Conservation (phyloP, 176 grass and related monocot genomes). For the Thinopyrum elongatum region DNA sequence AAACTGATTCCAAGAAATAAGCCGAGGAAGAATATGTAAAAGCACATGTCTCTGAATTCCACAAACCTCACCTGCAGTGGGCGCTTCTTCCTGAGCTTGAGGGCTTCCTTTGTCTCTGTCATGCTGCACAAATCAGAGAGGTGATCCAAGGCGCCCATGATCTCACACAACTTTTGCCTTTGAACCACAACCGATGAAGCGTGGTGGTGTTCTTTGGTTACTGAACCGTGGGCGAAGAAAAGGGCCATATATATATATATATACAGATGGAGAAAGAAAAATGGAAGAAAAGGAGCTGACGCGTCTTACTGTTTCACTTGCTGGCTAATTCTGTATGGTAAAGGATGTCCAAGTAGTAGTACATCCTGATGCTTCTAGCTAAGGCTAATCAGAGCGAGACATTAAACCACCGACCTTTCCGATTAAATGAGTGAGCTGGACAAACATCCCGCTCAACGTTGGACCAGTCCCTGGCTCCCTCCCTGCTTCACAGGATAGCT, state of each 20-base stretch:
- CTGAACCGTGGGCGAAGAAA: neutral
- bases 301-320: neutral
- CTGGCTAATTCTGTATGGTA: slow-evolving; percentile 34
- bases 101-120: slow-evolving; percentile 58
- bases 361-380: slow-evolving; percentile 2
- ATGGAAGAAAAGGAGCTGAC: neutral
- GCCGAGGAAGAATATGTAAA: neutral
- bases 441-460: slow-evolving; percentile 10
- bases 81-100: slow-evolving; percentile 65
- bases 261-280: slow-evolving; percentile 6
- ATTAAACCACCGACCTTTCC: slow-evolving; percentile 15
- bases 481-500: slow-evolving; percentile 1
- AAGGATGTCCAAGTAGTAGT: neutral
- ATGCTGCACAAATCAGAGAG: slow-evolving; percentile 59
- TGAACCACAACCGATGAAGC: neutral
- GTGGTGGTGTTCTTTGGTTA: neutral
- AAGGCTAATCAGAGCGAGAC: too few species aligned
- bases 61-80: slow-evolving; percentile 65
- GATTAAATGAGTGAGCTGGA: slow-evolving; percentile 23
- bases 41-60: neutral
- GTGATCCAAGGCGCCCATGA: slow-evolving; percentile 72
- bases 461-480: slow-evolving; percentile 29
- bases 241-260: neutral
- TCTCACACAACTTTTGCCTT: neutral
- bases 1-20: neutral